Percentiles rank a stretch among this genome's conserved stretches.
phyloP scores from a whole-genome alignment of 2,329 filamentous ascomycete species.

The Aspergillus ustus region DNA sequence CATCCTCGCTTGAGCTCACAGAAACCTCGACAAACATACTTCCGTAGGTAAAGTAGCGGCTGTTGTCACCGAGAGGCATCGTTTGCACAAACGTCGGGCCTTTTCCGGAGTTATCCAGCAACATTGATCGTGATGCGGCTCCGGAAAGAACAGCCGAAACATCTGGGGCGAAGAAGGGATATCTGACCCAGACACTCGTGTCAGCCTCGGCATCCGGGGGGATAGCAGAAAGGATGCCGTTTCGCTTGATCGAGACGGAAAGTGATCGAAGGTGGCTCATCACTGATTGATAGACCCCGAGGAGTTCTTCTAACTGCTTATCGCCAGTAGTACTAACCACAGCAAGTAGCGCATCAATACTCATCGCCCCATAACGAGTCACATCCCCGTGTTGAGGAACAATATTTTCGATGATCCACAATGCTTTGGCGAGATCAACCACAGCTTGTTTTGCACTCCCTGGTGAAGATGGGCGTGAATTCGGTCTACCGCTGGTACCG shows the following conservation, averaged over 20 bases:
- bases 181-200: constrained; percentile 79
- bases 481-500: constrained; percentile 56
- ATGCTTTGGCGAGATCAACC: constrained; percentile 80
- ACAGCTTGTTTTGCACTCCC: constrained; percentile 73
- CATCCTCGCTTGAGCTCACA: constrained; percentile 70
- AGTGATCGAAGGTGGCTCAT: constrained; percentile 72
- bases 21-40: constrained; percentile 75
- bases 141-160: constrained; percentile 72
- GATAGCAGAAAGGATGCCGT: constrained; percentile 71
- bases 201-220: constrained; percentile 69
- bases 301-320: constrained; percentile 49
- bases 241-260: constrained; percentile 80
- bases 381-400: constrained; percentile 47
- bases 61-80: constrained; percentile 77
- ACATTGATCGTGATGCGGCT: constrained; percentile 47
- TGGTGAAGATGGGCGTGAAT: constrained; percentile 46
- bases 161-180: constrained; percentile 74
- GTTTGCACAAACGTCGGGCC: constrained; percentile 63
- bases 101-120: constrained; percentile 55
- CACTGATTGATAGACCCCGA: constrained; percentile 60
- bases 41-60: constrained; percentile 76
- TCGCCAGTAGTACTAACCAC: constrained; percentile 52
- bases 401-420: constrained; percentile 70
- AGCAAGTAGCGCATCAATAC: constrained; percentile 46
- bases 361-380: constrained; percentile 43